A percentile compares a stretch with the other conserved stretches of the same genome.
Evolutionary conservation across 352 stramenopile genomes (phyloP).

Genomic region (Globisporangium sylvaticum): DNA sequence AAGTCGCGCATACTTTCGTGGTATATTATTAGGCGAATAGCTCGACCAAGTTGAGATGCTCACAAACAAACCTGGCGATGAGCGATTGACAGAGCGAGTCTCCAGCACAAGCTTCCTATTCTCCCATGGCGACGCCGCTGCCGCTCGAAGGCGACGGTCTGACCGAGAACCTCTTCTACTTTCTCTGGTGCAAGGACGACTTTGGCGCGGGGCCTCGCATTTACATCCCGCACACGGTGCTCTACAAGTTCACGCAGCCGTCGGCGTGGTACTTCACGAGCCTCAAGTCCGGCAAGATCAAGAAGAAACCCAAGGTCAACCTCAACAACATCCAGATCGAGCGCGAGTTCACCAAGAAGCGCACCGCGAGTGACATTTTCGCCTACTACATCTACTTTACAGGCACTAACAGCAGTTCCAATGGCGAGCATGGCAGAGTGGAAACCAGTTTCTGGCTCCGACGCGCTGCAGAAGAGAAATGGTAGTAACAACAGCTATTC

Average conservation of each 20-base stretch:
- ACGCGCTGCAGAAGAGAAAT: conserved; percentile 11
- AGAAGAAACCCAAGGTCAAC: conserved; percentile 91
- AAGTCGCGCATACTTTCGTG: not conserved
- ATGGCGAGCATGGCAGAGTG: conserved; percentile 25
- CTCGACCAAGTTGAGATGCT: not conserved
- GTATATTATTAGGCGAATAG: not conserved
- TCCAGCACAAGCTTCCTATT: too few species aligned
- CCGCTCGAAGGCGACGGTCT: conserved; percentile 84
- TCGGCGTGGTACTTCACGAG: conserved; percentile 95
- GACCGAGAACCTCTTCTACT: conserved; percentile 88
- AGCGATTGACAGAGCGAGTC: not conserved
- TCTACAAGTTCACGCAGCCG: conserved; percentile 92
- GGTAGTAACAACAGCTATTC: conserved; percentile 8
- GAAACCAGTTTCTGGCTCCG: conserved; percentile 40
- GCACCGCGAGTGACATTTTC: conserved; percentile 80
- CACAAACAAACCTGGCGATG: not conserved
- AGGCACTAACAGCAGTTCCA: not conserved
- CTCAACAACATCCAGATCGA: conserved; percentile 92
- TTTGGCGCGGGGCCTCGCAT: conserved; percentile 83
- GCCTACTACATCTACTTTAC: conserved; percentile 87
- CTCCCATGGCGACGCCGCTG: conserved; percentile 49
- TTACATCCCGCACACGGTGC: conserved; percentile 91
- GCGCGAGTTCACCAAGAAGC: conserved; percentile 90
- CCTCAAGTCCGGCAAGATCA: conserved; percentile 76
- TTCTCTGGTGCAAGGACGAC: conserved; percentile 90